These are phyloP conservation scores for Brassica balearica DNA, from an alignment of 441 rosid species.

Conservation along the genomic window DNA sequence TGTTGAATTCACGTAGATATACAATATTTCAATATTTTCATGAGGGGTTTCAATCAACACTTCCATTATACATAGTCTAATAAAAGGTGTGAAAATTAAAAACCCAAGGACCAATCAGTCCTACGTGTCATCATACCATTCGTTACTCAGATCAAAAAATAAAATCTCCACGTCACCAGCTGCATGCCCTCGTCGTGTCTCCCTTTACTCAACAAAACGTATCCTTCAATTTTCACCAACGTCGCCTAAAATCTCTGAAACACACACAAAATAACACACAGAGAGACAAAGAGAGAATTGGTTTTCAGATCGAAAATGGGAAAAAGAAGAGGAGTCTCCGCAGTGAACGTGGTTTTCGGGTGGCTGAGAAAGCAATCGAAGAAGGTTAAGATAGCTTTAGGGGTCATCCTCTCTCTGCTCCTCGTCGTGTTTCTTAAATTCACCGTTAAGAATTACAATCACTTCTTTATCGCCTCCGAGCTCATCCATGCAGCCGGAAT, in stretches of 20 bases:
- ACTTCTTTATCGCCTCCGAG: slow-evolving; percentile 75
- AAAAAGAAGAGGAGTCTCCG: slow-evolving; percentile 56
- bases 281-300: slow-evolving; percentile 2
- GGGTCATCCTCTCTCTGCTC: slow-evolving; percentile 37
- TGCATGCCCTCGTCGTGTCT: slow-evolving; percentile 59
- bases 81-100: background rate
- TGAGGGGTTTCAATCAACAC: too few species aligned
- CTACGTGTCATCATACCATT: background rate
- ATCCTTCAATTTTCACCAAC: slow-evolving; percentile 29
- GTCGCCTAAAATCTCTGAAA: slow-evolving; percentile 39
- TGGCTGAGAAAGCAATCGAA: slow-evolving; percentile 64
- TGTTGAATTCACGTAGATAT: too few species aligned
- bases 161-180: slow-evolving; percentile 37
- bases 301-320: slow-evolving; percentile 53
- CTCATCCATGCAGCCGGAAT: slow-evolving; percentile 75
- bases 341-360: slow-evolving; percentile 48
- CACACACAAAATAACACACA: background rate
- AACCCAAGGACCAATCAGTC: background rate
- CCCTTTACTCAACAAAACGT: slow-evolving; percentile 40
- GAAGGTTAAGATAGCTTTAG: slow-evolving; percentile 60
- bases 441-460: slow-evolving; percentile 46
- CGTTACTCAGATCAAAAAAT: slow-evolving; percentile 13
- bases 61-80: background rate
- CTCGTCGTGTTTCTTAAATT: slow-evolving; percentile 53
- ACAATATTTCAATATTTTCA: too few species aligned